A percentile compares a stretch with the other conserved stretches of the same genome.
phyloP scores from a whole-genome alignment of 2,329 filamentous ascomycete genomes.

The Aspergillus caelatus region DNA sequence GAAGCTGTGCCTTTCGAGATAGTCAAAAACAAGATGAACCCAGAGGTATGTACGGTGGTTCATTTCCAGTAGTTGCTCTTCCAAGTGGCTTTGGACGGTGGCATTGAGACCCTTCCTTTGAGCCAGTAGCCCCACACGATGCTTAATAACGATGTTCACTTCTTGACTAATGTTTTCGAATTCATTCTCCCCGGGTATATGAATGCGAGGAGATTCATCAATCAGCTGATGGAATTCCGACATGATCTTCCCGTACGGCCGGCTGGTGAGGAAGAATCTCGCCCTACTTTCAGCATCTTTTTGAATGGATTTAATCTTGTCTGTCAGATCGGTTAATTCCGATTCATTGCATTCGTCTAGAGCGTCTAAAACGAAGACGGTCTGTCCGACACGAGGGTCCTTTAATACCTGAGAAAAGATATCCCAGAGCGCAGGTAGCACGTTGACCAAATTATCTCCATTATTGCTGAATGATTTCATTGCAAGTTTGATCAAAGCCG shows the following conservation, averaged over 20 bases:
- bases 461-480: not conserved
- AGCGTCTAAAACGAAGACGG: slow-evolving; percentile 45
- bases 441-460: slow-evolving; percentile 28
- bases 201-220: slow-evolving; percentile 31
- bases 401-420: slow-evolving; percentile 32
- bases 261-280: slow-evolving; percentile 42
- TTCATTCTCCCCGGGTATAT: slow-evolving; percentile 28
- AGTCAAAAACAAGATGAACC: slow-evolving; percentile 41
- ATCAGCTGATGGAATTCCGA: slow-evolving; percentile 25
- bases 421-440: slow-evolving; percentile 34
- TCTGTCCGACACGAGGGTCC: slow-evolving; percentile 22
- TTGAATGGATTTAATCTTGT: not conserved
- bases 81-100: not conserved
- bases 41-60: slow-evolving; percentile 28
- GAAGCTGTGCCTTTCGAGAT: slow-evolving; percentile 26
- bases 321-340: slow-evolving; percentile 27
- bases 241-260: slow-evolving; percentile 37
- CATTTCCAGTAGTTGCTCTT: not conserved
- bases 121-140: not conserved
- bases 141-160: not conserved
- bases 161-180: not conserved
- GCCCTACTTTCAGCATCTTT: slow-evolving; percentile 15
- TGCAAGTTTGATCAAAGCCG: slow-evolving; percentile 37
- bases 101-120: not conserved
- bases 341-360: slow-evolving; percentile 42